A percentile compares a stretch with the other conserved stretches of the same genome.
Evolutionary conservation across 805 yeast species (phyloP).

Genomic region (Metschnikowia kunwiensis): DNA sequence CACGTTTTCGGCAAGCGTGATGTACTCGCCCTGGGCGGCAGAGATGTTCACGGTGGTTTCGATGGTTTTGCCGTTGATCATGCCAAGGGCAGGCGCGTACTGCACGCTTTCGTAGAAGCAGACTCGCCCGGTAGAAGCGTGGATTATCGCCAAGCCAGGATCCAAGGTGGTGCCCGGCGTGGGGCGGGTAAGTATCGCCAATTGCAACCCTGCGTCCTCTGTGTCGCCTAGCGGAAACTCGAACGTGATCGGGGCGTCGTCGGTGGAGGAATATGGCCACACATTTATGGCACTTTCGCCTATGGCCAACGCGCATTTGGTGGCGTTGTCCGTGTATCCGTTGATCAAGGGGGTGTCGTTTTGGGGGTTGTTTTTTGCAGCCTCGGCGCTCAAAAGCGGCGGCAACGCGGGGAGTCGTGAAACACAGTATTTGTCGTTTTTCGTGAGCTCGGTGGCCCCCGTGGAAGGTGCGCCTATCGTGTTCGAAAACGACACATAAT

Average conservation of each 20-base stretch:
- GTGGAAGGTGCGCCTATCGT: neutral
- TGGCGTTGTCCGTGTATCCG: conserved; percentile 46
- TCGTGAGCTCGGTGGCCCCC: conserved; percentile 47
- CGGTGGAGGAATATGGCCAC: conserved; percentile 67
- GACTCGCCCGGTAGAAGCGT: conserved; percentile 55
- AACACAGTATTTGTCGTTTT: conserved; percentile 56
- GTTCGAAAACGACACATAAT: conserved; percentile 3
- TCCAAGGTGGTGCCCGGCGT: conserved; percentile 45
- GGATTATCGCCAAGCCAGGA: conserved; percentile 72
- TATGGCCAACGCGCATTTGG: conserved; percentile 49
- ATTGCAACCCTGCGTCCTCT: conserved; percentile 29
- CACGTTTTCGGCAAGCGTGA: conserved; percentile 55
- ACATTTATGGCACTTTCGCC: conserved; percentile 53
- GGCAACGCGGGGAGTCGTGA: conserved; percentile 58
- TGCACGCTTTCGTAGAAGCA: conserved; percentile 74
- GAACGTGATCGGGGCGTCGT: conserved; percentile 54
- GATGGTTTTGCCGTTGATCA: conserved; percentile 45
- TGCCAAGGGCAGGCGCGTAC: conserved; percentile 63
- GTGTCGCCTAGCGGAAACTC: conserved; percentile 45
- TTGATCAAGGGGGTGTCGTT: conserved; percentile 27
- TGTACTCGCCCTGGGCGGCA: conserved; percentile 45
- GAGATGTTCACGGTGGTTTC: conserved; percentile 40
- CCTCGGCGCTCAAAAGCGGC: conserved; percentile 19
- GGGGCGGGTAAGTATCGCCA: conserved; percentile 59
- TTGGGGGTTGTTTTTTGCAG: conserved; percentile 1